Conservation (phyloP, 2,329 filamentous ascomycete genomes). For the Fusarium scirpi region DNA sequence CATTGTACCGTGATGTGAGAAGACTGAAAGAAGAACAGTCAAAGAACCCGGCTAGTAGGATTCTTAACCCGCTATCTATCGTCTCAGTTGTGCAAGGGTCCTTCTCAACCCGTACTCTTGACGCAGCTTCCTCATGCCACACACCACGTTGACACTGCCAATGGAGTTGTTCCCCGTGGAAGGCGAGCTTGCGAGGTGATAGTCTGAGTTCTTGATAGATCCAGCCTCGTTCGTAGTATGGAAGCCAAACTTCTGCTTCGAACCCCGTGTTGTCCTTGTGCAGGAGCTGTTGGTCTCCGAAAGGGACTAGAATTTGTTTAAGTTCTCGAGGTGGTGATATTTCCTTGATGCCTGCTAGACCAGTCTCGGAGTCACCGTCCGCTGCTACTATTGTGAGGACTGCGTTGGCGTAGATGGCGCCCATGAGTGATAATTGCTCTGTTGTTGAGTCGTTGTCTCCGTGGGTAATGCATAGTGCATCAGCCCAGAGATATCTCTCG, state of each 20-base stretch:
- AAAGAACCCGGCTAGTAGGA: background rate
- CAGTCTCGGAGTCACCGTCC: constrained; percentile 1
- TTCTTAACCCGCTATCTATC: background rate
- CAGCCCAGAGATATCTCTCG: constrained; percentile 7
- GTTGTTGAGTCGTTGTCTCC: accelerated
- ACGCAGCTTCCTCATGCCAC: constrained; percentile 6
- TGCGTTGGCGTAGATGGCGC: constrained; percentile 9
- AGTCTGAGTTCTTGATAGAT: constrained; percentile 17
- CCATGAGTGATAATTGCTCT: constrained; percentile 11
- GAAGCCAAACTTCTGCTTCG: background rate
- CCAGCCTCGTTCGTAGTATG: constrained; percentile 24
- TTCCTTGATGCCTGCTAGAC: background rate
- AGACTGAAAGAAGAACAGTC: background rate
- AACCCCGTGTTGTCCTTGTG: background rate
- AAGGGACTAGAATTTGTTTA: constrained; percentile 3
- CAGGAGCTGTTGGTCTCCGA: background rate
- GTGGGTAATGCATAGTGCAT: constrained; percentile 2
- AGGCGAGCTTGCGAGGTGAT: background rate
- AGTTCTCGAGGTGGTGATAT: background rate
- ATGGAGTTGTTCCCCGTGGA: background rate
- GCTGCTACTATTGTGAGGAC: constrained; percentile 5
- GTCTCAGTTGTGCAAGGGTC: accelerated
- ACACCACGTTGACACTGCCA: constrained; percentile 20
- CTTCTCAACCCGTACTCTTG: accelerated
- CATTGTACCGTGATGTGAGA: background rate